Evolutionary conservation across 2,329 filamentous ascomycete genomes (phyloP).

Genomic region (Fusarium domesticum): DNA sequence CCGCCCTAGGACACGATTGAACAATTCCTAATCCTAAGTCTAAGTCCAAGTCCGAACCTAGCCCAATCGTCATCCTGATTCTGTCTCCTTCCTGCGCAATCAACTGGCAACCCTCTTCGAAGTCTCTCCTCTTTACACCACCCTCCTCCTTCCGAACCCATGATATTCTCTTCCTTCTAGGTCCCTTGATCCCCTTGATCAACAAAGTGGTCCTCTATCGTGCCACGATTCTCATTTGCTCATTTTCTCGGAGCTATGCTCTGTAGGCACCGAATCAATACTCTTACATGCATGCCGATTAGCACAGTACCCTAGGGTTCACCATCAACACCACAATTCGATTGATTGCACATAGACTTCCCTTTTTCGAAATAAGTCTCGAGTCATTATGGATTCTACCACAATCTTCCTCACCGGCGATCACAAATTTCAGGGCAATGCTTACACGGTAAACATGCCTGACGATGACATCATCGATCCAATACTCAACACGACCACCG

Average conservation of each 20-base stretch:
- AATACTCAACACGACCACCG: slow-evolving; percentile 9
- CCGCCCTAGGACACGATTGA: too few species aligned
- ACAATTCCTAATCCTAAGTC: too few species aligned
- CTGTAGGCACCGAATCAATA: neutral
- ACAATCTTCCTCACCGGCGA: neutral
- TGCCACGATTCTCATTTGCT: neutral
- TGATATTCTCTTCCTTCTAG: neutral
- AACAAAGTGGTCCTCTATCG: neutral
- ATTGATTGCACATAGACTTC: neutral
- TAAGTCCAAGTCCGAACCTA: too few species aligned
- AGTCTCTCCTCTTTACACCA: neutral
- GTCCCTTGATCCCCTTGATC: neutral
- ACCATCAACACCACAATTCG: too few species aligned
- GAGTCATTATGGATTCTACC: neutral
- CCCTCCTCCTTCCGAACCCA: neutral
- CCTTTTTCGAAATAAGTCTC: neutral
- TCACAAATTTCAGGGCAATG: neutral
- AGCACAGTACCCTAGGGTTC: too few species aligned
- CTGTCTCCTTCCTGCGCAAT: too few species aligned
- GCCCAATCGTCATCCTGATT: too few species aligned
- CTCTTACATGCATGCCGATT: neutral
- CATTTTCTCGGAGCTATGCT: neutral
- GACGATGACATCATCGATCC: slow-evolving; percentile 18
- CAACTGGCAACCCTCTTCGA: neutral
- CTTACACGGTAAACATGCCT: neutral